A percentile compares a stretch with the other conserved stretches of the same genome.
These are phyloP conservation scores for Tylopilus balloui DNA, from an alignment of 768 basidiomycete species.

Conservation along the genomic window DNA sequence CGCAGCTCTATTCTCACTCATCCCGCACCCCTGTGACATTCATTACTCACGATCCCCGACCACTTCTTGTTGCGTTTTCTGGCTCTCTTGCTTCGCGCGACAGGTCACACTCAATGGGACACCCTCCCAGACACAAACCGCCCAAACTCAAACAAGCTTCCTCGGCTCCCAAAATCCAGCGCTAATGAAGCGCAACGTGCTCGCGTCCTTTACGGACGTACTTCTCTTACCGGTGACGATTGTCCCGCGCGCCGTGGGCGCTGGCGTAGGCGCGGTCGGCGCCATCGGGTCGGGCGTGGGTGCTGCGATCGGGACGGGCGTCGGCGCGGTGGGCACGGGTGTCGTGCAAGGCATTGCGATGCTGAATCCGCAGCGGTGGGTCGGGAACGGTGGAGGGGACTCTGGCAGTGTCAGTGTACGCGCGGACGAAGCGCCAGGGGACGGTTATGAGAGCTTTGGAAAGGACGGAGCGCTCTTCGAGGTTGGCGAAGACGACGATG, in stretches of 20 bases:
- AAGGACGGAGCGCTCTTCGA: conserved; percentile 47
- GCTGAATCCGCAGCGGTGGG: conserved; percentile 89
- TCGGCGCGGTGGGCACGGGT: conserved; percentile 54
- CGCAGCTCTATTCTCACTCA: background rate
- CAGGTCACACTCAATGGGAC: conserved; percentile 10
- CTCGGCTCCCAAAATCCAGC: conserved; percentile 84
- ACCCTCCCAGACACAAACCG: background rate
- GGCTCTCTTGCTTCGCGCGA: too few species aligned
- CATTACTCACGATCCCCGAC: background rate
- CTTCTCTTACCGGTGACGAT: conserved; percentile 94
- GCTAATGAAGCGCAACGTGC: conserved; percentile 85
- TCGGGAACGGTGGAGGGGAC: conserved; percentile 35
- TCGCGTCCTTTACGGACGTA: conserved; percentile 86
- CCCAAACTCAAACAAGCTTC: conserved; percentile 50
- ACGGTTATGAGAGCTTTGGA: conserved; percentile 22
- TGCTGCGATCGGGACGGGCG: conserved; percentile 50
- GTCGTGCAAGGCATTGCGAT: conserved; percentile 83
- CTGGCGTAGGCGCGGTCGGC: conserved; percentile 64
- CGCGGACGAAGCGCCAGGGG: background rate
- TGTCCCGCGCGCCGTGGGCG: conserved; percentile 77
- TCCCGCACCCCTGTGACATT: too few species aligned
- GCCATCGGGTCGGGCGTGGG: conserved; percentile 70
- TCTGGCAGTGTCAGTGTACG: background rate
- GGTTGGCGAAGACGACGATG: conserved; percentile 41
- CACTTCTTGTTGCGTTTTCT: background rate